phyloP scores from a whole-genome alignment of 2,329 filamentous ascomycete species.

The Sporothrix luriei region DNA sequence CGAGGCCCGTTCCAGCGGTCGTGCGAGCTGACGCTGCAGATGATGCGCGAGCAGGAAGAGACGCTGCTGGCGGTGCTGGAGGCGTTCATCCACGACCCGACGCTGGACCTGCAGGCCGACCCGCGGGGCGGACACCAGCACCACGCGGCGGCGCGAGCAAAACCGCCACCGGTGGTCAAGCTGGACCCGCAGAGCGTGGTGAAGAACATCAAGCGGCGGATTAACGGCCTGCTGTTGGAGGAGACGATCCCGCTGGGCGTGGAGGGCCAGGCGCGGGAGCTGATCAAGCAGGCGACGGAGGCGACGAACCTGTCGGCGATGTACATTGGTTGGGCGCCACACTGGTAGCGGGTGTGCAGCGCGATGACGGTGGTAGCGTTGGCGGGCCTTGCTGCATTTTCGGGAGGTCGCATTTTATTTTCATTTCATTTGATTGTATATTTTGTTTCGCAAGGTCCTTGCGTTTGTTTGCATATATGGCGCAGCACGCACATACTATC shows the following conservation, averaged over 20 bases:
- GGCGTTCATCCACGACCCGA: slow-evolving; percentile 95
- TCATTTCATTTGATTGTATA: no score
- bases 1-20: slow-evolving; percentile 91
- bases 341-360: slow-evolving; percentile 46
- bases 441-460: not conserved
- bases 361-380: no score
- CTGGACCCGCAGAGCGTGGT: slow-evolving; percentile 73
- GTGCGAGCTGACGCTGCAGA: slow-evolving; percentile 81
- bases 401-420: not conserved
- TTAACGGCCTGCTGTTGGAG: slow-evolving; percentile 77
- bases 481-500: not conserved
- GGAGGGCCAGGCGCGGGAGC: slow-evolving; percentile 94
- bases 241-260: slow-evolving; percentile 93
- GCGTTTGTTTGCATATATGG: not conserved
- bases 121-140: slow-evolving; percentile 38
- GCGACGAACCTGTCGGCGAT: slow-evolving; percentile 80
- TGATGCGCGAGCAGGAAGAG: slow-evolving; percentile 89
- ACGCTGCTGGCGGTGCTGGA: slow-evolving; percentile 97
- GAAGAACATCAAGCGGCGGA: slow-evolving; percentile 83
- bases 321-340: slow-evolving; percentile 92
- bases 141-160: slow-evolving; percentile 48
- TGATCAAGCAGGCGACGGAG: slow-evolving; percentile 85
- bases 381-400: not conserved
- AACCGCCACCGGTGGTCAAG: slow-evolving; percentile 53
- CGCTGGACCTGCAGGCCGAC: slow-evolving; percentile 74